These are phyloP conservation scores for Panaeolus papilionaceus DNA, from an alignment of 768 basidiomycete genomes.

Conservation along the genomic window DNA sequence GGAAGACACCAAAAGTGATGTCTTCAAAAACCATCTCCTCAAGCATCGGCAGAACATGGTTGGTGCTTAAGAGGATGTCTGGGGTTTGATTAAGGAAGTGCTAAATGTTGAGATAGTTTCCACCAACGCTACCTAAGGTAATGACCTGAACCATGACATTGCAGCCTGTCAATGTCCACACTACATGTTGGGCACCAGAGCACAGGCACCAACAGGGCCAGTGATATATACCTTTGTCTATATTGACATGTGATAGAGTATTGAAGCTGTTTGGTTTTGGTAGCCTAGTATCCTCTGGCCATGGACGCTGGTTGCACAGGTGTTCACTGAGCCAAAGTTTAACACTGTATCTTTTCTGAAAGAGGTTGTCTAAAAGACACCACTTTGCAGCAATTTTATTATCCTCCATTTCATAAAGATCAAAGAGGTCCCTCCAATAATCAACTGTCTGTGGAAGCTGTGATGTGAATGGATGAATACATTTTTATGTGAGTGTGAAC, in stretches of 20 bases:
- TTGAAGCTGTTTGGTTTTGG: neutral
- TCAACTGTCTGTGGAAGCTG: too few relatives aligned
- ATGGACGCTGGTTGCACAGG: neutral
- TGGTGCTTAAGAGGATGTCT: conserved; percentile 18
- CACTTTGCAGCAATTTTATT: neutral
- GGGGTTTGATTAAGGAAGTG: neutral
- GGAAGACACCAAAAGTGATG: conserved; percentile 20
- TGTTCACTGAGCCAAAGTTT: neutral
- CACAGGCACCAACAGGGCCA: neutral
- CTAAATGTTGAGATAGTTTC: neutral
- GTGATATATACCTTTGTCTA: neutral
- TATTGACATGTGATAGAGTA: neutral
- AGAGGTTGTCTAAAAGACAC: neutral
- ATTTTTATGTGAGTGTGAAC: too few relatives aligned
- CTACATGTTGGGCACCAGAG: neutral
- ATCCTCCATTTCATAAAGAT: neutral
- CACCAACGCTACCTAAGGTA: neutral
- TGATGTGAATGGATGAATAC: too few relatives aligned
- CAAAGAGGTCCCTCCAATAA: neutral
- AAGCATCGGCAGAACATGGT: conserved; percentile 21
- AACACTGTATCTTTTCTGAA: neutral
- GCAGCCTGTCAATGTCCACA: neutral
- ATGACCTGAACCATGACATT: neutral
- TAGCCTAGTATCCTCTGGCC: neutral
- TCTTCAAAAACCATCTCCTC: conserved; percentile 21